A percentile compares a stretch with the other conserved stretches of the same genome.
phyloP scores from a whole-genome alignment of 1,284 basidiomycete genomes.

The Cryptococcus jaspeensis region DNA sequence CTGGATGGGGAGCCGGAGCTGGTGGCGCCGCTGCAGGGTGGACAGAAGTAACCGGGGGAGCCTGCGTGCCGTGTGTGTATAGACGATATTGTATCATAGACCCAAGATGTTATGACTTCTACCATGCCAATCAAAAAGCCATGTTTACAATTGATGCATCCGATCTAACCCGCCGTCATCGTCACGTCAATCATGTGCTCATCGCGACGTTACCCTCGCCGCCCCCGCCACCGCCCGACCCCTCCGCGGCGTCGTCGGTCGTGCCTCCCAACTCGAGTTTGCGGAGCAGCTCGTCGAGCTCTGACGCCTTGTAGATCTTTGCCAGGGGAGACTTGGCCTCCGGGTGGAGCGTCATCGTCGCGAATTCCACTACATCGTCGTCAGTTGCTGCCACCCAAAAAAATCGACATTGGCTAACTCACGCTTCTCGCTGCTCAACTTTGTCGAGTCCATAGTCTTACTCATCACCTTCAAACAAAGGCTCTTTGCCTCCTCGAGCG shows the following conservation, averaged over 20 bases:
- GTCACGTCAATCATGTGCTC: slow-evolving; percentile 32
- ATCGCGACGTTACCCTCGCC: slow-evolving; percentile 46
- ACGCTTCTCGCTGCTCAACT: slow-evolving; percentile 92
- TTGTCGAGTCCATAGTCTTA: slow-evolving; percentile 99
- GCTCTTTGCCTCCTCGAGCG: slow-evolving; percentile 84
- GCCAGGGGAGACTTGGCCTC: slow-evolving; percentile 75
- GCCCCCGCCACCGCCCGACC: slow-evolving; percentile 48
- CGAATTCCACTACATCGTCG: slow-evolving; percentile 77
- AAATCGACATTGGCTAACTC: slow-evolving; percentile 46
- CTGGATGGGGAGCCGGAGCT: slow-evolving; percentile 10
- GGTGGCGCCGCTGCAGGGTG: background rate
- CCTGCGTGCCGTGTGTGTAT: background rate
- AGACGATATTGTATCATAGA: slow-evolving; percentile 1
- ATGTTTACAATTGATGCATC: background rate
- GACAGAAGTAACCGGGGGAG: background rate
- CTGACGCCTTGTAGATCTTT: slow-evolving; percentile 87
- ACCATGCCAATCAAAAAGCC: background rate
- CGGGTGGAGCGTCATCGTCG: slow-evolving; percentile 82
- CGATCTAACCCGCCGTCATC: background rate
- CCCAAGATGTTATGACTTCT: background rate
- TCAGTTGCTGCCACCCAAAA: background rate
- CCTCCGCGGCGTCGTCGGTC: slow-evolving; percentile 63
- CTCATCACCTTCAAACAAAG: slow-evolving; percentile 93
- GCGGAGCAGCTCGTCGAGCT: slow-evolving; percentile 83
- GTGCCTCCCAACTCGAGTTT: slow-evolving; percentile 82